Evolutionary conservation across 78 protist genomes (phyloP), one percentile per base, ranked within the genome.

Genomic region (Guillardia theta): DNA sequence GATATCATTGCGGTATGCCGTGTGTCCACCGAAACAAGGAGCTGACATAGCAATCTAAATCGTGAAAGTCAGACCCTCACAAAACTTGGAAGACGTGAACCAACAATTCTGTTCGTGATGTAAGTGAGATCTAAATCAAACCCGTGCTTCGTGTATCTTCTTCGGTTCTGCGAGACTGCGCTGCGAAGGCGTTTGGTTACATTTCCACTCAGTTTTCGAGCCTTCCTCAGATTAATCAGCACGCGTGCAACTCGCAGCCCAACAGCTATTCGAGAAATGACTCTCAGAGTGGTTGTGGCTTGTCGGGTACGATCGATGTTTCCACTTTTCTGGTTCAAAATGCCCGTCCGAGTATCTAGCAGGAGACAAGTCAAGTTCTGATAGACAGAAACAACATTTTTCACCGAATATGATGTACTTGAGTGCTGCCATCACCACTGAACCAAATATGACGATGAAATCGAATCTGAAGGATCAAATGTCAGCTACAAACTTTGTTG

Each of bases 41-140:
- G 83, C 83, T 4, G 36, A 22, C 83, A 70, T 70, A 1, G 83
- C 83, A 64, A 64, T 64, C 58, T 19, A 50, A 50, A 50, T 50
- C 58, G 15, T 19, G 58, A 50, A 50, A 15, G n/a, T n/a, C n/a
- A 50, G 15, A 50, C 30, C 58, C 10, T 10, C 10, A 50, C 30
- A 50, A 50, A 50, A 50, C 58, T 19, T 19, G 58, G 15, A 50
- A 15, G 15, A 50, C 10, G 58, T 19, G 15, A 50, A 50, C 58
- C 58, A 50, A 58, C 70, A 6, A 4, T 18, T 36, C 83, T 36
- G 83, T 24, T 12, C n/a, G 83, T 70, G 83, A 70, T 70, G 41
- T 70, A 70, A 8, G 96, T 93, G 18, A 97, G 93, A 83, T 97
- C 98, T 43, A 97, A 90, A 50, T 96, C 95, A 90, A 95, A 96